These are phyloP conservation scores for Stagonosporopsis cucurbitacearum DNA, from an alignment of 2,329 filamentous ascomycete species.

Conservation along the genomic window DNA sequence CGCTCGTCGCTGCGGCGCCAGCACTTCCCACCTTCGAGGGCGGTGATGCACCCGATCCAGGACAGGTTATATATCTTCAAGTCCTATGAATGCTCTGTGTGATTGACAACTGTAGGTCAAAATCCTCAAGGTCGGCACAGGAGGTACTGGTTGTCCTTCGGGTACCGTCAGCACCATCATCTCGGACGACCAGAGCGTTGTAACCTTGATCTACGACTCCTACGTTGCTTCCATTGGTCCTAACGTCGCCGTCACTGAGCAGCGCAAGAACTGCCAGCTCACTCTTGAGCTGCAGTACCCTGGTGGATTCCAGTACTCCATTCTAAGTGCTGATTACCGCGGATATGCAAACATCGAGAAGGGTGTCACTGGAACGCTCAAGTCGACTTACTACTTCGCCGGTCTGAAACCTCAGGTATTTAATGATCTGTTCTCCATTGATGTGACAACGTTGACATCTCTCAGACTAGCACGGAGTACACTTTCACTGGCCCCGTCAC, in stretches of 20 bases:
- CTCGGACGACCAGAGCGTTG: slow-evolving; percentile 52
- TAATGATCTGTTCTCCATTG: not conserved
- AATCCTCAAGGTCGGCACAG: slow-evolving; percentile 55
- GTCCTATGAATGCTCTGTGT: not conserved
- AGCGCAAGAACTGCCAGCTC: slow-evolving; percentile 62
- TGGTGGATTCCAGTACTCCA: slow-evolving; percentile 60
- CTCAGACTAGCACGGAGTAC: slow-evolving; percentile 47
- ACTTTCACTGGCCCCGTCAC: slow-evolving; percentile 50
- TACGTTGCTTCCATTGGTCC: slow-evolving; percentile 60
- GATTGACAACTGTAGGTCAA: slow-evolving; percentile 45
- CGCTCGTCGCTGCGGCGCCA: slow-evolving; percentile 41
- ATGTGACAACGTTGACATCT: slow-evolving; percentile 10
- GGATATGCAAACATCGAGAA: slow-evolving; percentile 57
- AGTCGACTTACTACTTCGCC: slow-evolving; percentile 63
- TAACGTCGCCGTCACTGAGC: slow-evolving; percentile 51
- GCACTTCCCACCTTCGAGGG: slow-evolving; percentile 20
- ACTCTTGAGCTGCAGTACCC: slow-evolving; percentile 61
- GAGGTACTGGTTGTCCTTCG: slow-evolving; percentile 57
- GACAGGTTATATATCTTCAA: slow-evolving; percentile 28
- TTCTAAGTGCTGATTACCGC: slow-evolving; percentile 61
- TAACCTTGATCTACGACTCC: slow-evolving; percentile 61
- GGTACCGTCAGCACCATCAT: slow-evolving; percentile 53
- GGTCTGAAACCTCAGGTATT: slow-evolving; percentile 53
- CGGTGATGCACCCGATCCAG: slow-evolving; percentile 39
- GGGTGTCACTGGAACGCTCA: slow-evolving; percentile 57